phyloP scores from a whole-genome alignment of 306 rosid species.

The cucumber (Cucumis sativus) region DNA sequence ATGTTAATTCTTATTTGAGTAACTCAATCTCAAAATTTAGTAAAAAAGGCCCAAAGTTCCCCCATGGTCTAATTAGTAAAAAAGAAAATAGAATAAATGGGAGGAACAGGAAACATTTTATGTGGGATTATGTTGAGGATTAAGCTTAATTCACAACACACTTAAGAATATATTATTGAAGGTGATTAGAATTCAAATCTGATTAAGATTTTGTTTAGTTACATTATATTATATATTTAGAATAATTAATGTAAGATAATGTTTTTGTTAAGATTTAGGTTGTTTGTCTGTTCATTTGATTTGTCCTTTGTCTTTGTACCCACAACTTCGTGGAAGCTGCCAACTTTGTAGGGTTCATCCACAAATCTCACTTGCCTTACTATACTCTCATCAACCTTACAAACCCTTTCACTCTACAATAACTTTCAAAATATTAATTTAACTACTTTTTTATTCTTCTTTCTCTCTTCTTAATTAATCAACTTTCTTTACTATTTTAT shows the following conservation, averaged over 20 bases:
- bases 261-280: neutral
- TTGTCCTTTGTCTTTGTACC: neutral
- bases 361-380: neutral
- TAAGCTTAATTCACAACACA: neutral
- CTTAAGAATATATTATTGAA: neutral
- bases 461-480: neutral
- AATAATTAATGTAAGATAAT: no score
- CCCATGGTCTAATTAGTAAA: neutral
- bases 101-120: neutral
- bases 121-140: conserved; percentile 2
- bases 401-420: neutral
- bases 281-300: conserved; percentile 1
- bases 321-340: neutral
- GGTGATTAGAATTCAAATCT: neutral
- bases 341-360: neutral
- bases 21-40: neutral
- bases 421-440: neutral
- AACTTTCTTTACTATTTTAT: neutral
- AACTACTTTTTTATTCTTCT: no score
- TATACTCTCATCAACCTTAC: neutral
- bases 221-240: neutral
- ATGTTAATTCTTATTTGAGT: neutral
- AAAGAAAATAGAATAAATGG: neutral
- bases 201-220: neutral
- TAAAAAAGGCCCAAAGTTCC: neutral